Percentiles rank a stretch among this genome's conserved stretches.
Conservation (phyloP, 306 rosid genomes). For the Quercus dentata region DNA sequence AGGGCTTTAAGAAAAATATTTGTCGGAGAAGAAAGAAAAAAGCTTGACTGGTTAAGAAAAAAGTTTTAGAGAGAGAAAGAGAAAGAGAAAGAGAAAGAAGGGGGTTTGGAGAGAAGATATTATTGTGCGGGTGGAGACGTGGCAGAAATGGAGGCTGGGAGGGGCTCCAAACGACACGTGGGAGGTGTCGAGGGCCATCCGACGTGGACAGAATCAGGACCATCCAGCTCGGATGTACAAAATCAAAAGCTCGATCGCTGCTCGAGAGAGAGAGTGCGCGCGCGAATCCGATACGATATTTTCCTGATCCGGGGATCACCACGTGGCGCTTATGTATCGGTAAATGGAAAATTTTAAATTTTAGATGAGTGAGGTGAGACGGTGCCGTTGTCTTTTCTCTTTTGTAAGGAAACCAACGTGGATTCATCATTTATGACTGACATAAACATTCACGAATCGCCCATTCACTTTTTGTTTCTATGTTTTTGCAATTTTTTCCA, state of each 20-base stretch:
- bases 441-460: too few species aligned
- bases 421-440: too few species aligned
- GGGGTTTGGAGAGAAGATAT: constrained; percentile 40
- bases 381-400: constrained; percentile 4
- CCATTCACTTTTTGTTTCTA: too few species aligned
- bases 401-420: too few species aligned
- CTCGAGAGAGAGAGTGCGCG: neutral
- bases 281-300: constrained; percentile 34
- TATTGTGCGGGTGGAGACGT: constrained; percentile 39
- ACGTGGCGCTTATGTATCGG: constrained; percentile 32
- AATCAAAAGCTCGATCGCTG: constrained; percentile 37
- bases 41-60: constrained; percentile 42
- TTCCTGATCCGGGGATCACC: constrained; percentile 17
- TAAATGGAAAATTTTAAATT: neutral
- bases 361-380: neutral
- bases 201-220: constrained; percentile 28
- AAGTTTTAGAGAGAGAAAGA: neutral
- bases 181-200: neutral
- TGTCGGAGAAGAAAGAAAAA: neutral
- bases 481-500: too few species aligned
- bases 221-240: constrained; percentile 33
- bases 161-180: constrained; percentile 30
- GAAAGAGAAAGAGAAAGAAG: neutral
- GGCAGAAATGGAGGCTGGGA: constrained; percentile 48
- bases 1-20: neutral